These are phyloP conservation scores for Arthrobotrys iridis DNA, from an alignment of 2,329 filamentous ascomycete genomes.

Conservation along the genomic window DNA sequence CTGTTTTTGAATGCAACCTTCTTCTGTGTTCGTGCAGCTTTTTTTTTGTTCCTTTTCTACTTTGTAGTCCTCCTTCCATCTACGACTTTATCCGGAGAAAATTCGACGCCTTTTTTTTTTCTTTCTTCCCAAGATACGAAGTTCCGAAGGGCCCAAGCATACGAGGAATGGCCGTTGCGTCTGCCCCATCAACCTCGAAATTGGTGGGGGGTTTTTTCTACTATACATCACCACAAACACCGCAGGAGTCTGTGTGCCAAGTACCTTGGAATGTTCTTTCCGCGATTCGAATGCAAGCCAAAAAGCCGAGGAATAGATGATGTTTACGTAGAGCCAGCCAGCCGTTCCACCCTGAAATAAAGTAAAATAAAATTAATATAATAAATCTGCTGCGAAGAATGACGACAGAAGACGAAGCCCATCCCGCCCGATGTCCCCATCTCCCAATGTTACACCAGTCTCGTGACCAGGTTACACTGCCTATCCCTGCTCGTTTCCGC, in stretches of 20 bases:
- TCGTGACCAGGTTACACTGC: slow-evolving; percentile 15
- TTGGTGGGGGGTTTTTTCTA: too few species aligned
- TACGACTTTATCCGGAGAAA: slow-evolving; percentile 20
- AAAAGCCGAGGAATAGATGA: not conserved
- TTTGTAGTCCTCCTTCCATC: too few species aligned
- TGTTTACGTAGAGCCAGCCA: not conserved
- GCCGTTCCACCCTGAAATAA: not conserved
- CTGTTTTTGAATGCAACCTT: too few species aligned
- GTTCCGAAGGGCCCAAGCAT: slow-evolving; percentile 17
- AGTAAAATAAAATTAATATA: too few species aligned
- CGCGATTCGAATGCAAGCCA: not conserved
- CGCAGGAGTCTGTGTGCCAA: too few species aligned
- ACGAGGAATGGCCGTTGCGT: too few species aligned
- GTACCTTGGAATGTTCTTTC: not conserved
- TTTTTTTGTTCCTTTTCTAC: not conserved
- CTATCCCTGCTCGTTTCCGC: not conserved
- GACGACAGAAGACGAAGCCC: too few species aligned
- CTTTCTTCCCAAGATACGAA: slow-evolving; percentile 1
- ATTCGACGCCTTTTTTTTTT: not conserved
- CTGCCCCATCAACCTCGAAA: too few species aligned
- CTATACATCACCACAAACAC: too few species aligned
- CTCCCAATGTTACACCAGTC: too few species aligned
- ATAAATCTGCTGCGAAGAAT: too few species aligned
- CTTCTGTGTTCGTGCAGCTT: not conserved
- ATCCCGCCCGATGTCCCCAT: not conserved